Conservation (phyloP, 805 yeast genomes). For the Cyberlindnera mrakii region DNA sequence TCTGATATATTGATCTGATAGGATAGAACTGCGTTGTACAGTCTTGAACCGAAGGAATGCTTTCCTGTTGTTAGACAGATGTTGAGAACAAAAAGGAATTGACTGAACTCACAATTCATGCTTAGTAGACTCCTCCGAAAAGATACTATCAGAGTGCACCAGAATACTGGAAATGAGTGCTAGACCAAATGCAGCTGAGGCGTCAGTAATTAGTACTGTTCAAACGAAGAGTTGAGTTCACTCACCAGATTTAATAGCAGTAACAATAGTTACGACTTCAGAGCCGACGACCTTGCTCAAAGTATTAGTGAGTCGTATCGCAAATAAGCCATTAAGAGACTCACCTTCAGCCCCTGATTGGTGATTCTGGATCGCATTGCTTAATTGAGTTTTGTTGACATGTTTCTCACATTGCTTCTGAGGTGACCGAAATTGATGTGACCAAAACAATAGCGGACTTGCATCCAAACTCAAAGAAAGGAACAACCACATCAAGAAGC, state of each 20-base stretch:
- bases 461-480: no score
- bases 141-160: not conserved
- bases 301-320: not conserved
- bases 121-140: not conserved
- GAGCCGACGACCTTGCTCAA: not conserved
- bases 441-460: no score
- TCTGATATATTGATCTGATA: not conserved
- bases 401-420: not conserved
- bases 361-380: not conserved
- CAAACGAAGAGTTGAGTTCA: not conserved
- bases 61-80: not conserved
- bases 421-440: not conserved
- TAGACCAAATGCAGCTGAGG: not conserved
- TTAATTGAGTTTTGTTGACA: not conserved
- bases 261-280: not conserved
- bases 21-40: not conserved
- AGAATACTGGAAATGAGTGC: not conserved
- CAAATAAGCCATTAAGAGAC: not conserved
- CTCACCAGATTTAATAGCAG: not conserved
- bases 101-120: not conserved
- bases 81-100: not conserved
- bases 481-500: no score
- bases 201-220: not conserved
- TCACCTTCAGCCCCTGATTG: not conserved
- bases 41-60: not conserved